These are phyloP conservation scores for Ceratocystis destructans DNA, from an alignment of 2,329 filamentous ascomycete species.

Conservation along the genomic window DNA sequence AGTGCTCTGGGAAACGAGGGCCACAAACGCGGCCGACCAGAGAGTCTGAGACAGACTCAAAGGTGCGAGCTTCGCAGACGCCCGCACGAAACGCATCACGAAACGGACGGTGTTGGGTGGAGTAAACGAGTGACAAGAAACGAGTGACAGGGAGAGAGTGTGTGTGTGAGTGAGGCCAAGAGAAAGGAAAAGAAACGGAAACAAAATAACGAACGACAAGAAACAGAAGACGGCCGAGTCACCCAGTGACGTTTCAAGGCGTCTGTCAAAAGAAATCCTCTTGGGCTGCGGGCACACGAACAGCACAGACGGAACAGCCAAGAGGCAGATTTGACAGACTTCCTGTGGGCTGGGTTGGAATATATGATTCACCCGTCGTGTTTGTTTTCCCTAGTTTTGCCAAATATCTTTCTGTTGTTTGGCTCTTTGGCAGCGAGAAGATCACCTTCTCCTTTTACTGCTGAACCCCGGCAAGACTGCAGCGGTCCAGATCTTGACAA, in stretches of 20 bases:
- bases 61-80: not conserved
- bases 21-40: conserved; percentile 12
- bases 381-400: not conserved
- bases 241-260: not conserved
- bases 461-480: not conserved
- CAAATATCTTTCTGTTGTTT: not conserved
- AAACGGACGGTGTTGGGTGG: not conserved
- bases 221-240: conserved; percentile 10
- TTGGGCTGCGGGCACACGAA: not conserved
- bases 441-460: not conserved
- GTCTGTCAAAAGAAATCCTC: not conserved
- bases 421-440: not conserved
- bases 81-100: not conserved
- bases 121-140: not conserved
- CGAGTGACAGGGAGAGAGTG: not conserved
- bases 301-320: not conserved
- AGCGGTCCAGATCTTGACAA: conserved; percentile 2
- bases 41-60: conserved; percentile 10
- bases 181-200: not conserved
- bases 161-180: not conserved
- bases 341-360: not conserved
- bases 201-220: not conserved
- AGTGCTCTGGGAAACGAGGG: conserved; percentile 13
- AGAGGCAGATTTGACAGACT: not conserved
- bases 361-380: not conserved